Base-by-base conservation (phyloP, 371 early-diverging fungal species). In the Entomophthora muscae region DNA sequence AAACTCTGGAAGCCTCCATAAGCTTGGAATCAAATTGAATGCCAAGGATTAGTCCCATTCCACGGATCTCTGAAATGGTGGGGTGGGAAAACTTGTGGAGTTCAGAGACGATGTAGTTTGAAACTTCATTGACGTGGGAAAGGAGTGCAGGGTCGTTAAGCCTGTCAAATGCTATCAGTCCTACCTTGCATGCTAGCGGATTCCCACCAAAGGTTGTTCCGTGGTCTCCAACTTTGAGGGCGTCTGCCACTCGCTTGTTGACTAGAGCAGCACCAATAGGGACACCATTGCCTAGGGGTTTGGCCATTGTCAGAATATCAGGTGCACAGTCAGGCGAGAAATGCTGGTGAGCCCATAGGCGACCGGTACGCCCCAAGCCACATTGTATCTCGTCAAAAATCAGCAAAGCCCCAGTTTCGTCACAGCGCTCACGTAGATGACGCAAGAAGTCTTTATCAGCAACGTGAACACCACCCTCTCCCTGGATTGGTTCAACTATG, bases 381-480 rank as follows among this genome's bases (percentile, higher is more conserved):
- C 93, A 93, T 82, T 96, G 97, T 67, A 97, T 91, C 77, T 97
- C 97, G 77, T 97, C 97, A 71, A 77, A 90, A 63, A 95, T 93
- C 70, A 97, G 75, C 57, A 95, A 60, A 2, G 89, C 87, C 17
- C 85, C 87, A 23, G 83, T 82, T 61, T 89, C 81, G 68, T 89
- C 78, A 71, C 94, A 93, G 22, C 82, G 76, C 32, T 78, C 69
- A 33, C 93, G 81, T 52, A 95, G 65, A 3, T 83, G 81, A 57
- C 78, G 69, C 66, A 95, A 69, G 66, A 93, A 95, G 33, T 81
- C 86, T 1, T 71, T 68, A 0, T 71, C 73, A 0, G 89, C 89
- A 27, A 75, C 66, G 66, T 80, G 78, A 60, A 96, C 77, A 63
- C 97, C 95, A 60, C 95, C 98, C 71, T 97, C 96, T 33, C 98